Base-by-base conservation (phyloP, 495 filamentous ascomycete genomes). In the Podospora conica region DNA sequence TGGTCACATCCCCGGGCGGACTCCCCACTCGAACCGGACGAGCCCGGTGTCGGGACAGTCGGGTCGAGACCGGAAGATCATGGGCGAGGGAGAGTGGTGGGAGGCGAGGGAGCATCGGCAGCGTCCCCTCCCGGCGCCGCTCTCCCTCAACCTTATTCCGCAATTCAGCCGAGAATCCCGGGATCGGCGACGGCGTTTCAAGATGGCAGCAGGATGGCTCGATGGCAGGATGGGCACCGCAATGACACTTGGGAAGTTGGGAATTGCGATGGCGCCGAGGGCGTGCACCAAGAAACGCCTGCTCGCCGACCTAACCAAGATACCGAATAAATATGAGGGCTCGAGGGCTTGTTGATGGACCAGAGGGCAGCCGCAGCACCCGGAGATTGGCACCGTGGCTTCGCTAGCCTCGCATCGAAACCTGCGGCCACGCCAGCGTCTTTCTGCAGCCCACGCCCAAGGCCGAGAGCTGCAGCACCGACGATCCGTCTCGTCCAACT, bases 401-500 rank as follows among this genome's bases (percentile, higher is more conserved):
- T 48, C 40, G 40, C 40, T 48, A 48, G 40, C 40, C 40, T 48
- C 40, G 40, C 40, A 11, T 48, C 40, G 40, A 48, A 48, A 48
- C 40, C 40, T 48, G 40, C 40, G 40, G 40, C 40, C 40, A 48
- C 40, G 40, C 40, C 40, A 48, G 40, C 40, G 40, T 48, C 40
- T 48, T 40, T 48, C 40, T 48, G 40, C 40, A 48, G 40, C 40
- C 40, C 40, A n/a, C 40, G 40, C 15, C 40, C 40, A 70, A 57
- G 48, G 56, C 65, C 65, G 68, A 67, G 53, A 61, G 22, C 65
- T 67, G 68, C 65, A 70, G 68, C 58, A 27, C 28, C 53, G 40
- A 60, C 53, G 61, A 63, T 63, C 61, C 48, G 27, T 29, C 61
- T 63, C 61, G 40, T n/a, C 40, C 40, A n/a, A 48, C 40, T 7